phyloP scores from a whole-genome alignment of 2,329 filamentous ascomycete genomes.

The Esteya vermicola region DNA sequence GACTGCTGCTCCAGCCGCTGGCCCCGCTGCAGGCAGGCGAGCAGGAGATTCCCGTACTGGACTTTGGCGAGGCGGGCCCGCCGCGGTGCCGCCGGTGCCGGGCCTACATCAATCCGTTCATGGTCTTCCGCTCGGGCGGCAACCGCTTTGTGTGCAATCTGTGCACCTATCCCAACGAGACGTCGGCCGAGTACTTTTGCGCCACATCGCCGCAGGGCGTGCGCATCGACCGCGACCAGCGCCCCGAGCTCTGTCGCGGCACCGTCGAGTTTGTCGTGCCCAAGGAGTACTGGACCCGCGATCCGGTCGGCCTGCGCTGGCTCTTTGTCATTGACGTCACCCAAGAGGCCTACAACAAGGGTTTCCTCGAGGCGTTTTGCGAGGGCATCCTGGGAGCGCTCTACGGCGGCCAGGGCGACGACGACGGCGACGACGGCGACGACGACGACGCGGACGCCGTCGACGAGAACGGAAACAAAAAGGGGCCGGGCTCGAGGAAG shows the following conservation, averaged over 20 bases:
- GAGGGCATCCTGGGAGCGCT: conserved; percentile 75
- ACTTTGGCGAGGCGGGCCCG: conserved; percentile 84
- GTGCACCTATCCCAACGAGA: conserved; percentile 94
- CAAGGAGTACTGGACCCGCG: conserved; percentile 96
- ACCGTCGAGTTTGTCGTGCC: conserved; percentile 95
- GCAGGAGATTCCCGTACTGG: conserved; percentile 74
- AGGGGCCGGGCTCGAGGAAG: too few species aligned
- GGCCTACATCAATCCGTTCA: conserved; percentile 97
- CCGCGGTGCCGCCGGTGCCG: conserved; percentile 86
- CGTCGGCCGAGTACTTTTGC: conserved; percentile 80
- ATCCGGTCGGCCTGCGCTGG: conserved; percentile 76
- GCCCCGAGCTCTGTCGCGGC: conserved; percentile 78
- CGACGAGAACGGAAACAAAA: too few species aligned
- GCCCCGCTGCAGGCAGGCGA: conserved; percentile 75
- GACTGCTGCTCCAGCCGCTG: conserved; percentile 77
- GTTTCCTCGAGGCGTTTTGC: conserved; percentile 80
- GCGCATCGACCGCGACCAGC: conserved; percentile 73
- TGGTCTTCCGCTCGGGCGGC: conserved; percentile 88
- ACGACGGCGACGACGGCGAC: conserved; percentile 31
- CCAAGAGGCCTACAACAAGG: conserved; percentile 80
- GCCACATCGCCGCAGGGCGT: conserved; percentile 78
- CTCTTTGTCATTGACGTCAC: conserved; percentile 90
- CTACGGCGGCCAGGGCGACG: conserved; percentile 54
- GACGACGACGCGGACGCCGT: conserved; percentile 40
- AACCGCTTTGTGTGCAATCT: conserved; percentile 98